Conservation (phyloP, 208 protist species). For the Wallacemonas collosoma region DNA sequence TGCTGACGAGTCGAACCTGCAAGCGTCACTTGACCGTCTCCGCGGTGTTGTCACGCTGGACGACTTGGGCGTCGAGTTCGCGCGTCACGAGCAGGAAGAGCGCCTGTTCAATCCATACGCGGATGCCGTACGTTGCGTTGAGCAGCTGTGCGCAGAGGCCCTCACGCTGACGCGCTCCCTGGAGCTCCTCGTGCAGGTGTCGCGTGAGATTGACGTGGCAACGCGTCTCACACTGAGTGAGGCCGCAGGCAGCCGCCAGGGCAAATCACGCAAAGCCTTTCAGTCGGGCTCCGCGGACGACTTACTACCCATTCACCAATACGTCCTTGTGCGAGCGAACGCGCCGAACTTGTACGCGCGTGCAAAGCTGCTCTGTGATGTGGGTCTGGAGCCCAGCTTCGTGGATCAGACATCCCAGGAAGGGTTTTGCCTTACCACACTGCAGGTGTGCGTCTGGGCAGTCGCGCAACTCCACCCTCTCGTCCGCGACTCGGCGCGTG, state of each 20-base stretch:
- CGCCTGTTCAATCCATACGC: conserved; percentile 84
- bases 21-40: conserved; percentile 41
- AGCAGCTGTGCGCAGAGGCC: conserved; percentile 48
- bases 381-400: conserved; percentile 57
- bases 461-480: conserved; percentile 58
- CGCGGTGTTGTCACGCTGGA: conserved; percentile 63
- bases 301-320: conserved; percentile 88
- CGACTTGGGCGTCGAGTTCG: conserved; percentile 81
- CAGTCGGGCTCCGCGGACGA: conserved; percentile 76
- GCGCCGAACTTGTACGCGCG: conserved; percentile 58
- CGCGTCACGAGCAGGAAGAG: conserved; percentile 53
- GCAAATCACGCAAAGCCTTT: conserved; percentile 10
- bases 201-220: conserved; percentile 79
- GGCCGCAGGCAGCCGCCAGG: background rate
- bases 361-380: conserved; percentile 69
- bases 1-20: conserved; percentile 46
- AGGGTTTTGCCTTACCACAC: conserved; percentile 77
- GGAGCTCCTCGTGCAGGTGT: conserved; percentile 71
- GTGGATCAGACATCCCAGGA: conserved; percentile 80
- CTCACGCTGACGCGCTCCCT: conserved; percentile 61
- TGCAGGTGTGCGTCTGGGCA: conserved; percentile 73
- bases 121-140: conserved; percentile 71
- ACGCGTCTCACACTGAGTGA: conserved; percentile 49
- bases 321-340: conserved; percentile 68
- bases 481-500: conserved; percentile 44